Percentiles rank a stretch among this genome's conserved stretches.
phyloP scores from a whole-genome alignment of 1,284 basidiomycete species.

The Sporisorium graminicola region DNA sequence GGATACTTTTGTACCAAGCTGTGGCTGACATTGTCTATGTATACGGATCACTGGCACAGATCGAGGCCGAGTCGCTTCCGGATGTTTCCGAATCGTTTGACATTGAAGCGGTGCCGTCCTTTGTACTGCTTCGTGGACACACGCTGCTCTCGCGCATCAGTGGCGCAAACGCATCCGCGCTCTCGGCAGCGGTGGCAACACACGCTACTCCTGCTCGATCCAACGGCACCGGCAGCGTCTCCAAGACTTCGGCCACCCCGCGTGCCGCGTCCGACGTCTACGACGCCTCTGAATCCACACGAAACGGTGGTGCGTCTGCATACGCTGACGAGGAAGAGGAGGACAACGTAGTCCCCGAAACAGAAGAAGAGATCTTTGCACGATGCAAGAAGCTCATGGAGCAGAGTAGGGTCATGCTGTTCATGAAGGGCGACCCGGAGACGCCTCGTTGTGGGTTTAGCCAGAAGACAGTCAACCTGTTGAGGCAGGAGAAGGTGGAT shows the following conservation, averaged over 20 bases:
- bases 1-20: background rate
- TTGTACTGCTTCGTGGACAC: constrained; percentile 89
- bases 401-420: constrained; percentile 80
- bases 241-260: constrained; percentile 57
- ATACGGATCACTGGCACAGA: constrained; percentile 72
- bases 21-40: background rate
- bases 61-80: constrained; percentile 87
- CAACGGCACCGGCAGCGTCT: constrained; percentile 55
- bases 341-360: constrained; percentile 72
- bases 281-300: constrained; percentile 34
- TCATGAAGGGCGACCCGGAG: constrained; percentile 96
- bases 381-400: constrained; percentile 79
- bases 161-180: constrained; percentile 82
- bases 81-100: constrained; percentile 96
- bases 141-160: constrained; percentile 83
- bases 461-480: constrained; percentile 77
- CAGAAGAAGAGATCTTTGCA: constrained; percentile 76
- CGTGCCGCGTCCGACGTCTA: constrained; percentile 55
- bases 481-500: constrained; percentile 76
- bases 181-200: constrained; percentile 77
- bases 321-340: constrained; percentile 43
- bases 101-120: constrained; percentile 88
- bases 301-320: constrained; percentile 21
- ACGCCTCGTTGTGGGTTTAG: constrained; percentile 81
- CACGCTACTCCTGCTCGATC: constrained; percentile 70